Conservation (phyloP, 768 basidiomycete species). For the Lentinula guzmanii region DNA sequence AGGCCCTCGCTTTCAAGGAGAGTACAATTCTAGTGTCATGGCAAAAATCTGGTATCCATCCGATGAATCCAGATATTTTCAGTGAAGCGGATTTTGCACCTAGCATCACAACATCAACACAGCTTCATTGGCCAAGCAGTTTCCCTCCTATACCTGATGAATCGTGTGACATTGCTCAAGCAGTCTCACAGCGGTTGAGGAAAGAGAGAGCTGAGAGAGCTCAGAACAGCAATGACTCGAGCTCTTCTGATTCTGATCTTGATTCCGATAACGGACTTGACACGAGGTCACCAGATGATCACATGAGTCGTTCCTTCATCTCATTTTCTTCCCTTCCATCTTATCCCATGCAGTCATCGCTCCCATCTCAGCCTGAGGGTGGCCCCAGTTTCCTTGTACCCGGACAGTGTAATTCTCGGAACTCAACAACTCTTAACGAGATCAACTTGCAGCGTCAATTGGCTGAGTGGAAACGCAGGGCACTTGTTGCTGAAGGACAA, state of each 20-base stretch:
- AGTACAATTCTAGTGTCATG: slow-evolving; percentile 16
- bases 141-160: slow-evolving; percentile 8
- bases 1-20: slow-evolving; percentile 8
- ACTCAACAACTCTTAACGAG: background rate
- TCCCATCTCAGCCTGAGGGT: too few species aligned
- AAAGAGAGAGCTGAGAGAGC: too few species aligned
- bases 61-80: slow-evolving; percentile 21
- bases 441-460: background rate
- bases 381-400: too few species aligned
- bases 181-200: background rate
- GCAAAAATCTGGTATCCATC: slow-evolving; percentile 18
- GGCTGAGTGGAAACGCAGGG: background rate
- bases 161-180: background rate
- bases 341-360: too few species aligned
- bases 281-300: too few species aligned
- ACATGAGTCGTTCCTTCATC: too few species aligned
- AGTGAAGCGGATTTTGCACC: slow-evolving; percentile 18
- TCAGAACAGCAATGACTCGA: too few species aligned
- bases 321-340: too few species aligned
- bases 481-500: background rate
- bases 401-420: too few species aligned
- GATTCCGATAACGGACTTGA: too few species aligned
- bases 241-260: too few species aligned
- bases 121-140: too few species aligned
- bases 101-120: slow-evolving; percentile 5